Conservation (phyloP, 2,329 filamentous ascomycete genomes). For the Fusarium pseudonygamai region DNA sequence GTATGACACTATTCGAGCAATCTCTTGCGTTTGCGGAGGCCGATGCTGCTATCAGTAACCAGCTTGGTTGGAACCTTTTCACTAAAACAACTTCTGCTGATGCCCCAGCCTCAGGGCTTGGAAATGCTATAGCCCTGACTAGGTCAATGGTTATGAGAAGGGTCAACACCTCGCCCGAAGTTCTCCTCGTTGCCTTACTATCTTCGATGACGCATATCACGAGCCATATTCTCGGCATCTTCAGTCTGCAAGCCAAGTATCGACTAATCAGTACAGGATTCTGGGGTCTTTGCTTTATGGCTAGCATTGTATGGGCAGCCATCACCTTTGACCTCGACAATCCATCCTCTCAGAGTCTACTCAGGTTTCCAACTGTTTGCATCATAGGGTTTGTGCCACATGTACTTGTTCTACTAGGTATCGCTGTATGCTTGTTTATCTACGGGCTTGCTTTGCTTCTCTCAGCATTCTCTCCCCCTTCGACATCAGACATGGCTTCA, state of each 20-base stretch:
- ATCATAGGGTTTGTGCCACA: conserved; percentile 96
- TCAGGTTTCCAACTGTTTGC: conserved; percentile 92
- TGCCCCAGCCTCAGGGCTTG: conserved; percentile 31
- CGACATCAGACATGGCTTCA: conserved; percentile 38
- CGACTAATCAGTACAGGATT: conserved; percentile 88
- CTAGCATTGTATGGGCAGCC: conserved; percentile 81
- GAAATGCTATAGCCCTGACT: conserved; percentile 59
- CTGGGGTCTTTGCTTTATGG: conserved; percentile 92
- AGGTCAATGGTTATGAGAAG: conserved; percentile 76
- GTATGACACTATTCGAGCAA: conserved; percentile 96
- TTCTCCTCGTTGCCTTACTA: conserved; percentile 86
- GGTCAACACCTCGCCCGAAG: conserved; percentile 89
- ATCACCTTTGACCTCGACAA: conserved; percentile 70
- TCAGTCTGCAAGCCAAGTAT: conserved; percentile 80
- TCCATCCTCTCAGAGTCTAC: conserved; percentile 69
- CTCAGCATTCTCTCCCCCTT: conserved; percentile 63
- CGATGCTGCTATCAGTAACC: conserved; percentile 84
- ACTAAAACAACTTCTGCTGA: conserved; percentile 55
- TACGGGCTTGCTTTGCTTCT: conserved; percentile 81
- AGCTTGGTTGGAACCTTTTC: conserved; percentile 77
- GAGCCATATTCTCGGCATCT: conserved; percentile 83
- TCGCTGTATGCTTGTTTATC: conserved; percentile 77
- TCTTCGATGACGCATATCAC: conserved; percentile 89
- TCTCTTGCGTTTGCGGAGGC: conserved; percentile 96
- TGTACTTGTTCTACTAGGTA: conserved; percentile 84